phyloP scores from a whole-genome alignment of 2,329 filamentous ascomycete genomes.

The Conoideocrella luteorostrata region DNA sequence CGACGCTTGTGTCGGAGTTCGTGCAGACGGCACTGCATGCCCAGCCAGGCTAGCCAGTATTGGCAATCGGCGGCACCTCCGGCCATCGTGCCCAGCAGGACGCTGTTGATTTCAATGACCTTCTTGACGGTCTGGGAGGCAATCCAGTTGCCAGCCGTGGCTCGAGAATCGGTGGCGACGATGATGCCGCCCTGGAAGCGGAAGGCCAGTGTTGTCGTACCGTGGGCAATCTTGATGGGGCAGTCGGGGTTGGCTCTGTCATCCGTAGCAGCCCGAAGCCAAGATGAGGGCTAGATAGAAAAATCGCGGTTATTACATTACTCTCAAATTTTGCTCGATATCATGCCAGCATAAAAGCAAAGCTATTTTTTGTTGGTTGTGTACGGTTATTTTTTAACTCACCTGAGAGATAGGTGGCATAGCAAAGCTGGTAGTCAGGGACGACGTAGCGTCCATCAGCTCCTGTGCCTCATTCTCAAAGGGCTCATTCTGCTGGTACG shows the following conservation, averaged over 20 bases:
- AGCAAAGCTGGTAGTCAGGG: constrained; percentile 86
- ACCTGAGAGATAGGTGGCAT: constrained; percentile 90
- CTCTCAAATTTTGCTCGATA: no score
- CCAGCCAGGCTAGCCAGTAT: constrained; percentile 98
- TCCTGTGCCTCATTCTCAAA: constrained; percentile 68
- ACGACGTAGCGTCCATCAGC: constrained; percentile 63
- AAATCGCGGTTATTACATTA: constrained; percentile 5
- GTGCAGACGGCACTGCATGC: constrained; percentile 98
- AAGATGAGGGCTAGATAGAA: constrained; percentile 67
- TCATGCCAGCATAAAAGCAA: no score
- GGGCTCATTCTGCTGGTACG: constrained; percentile 64
- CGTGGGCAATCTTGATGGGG: constrained; percentile 99
- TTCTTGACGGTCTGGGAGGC: constrained; percentile 99
- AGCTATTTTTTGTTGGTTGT: no score
- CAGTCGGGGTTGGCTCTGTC: constrained; percentile 94
- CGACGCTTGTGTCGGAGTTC: constrained; percentile 98
- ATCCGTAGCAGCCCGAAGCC: constrained; percentile 95
- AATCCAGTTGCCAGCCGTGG: constrained; percentile 98
- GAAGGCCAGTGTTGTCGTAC: constrained; percentile 96
- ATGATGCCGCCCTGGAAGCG: constrained; percentile 98
- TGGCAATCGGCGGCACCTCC: constrained; percentile 98
- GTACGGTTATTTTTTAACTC: no score
- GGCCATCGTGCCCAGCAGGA: constrained; percentile 93
- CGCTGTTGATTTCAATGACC: constrained; percentile 96
- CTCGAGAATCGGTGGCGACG: constrained; percentile 94